A percentile compares a stretch with the other conserved stretches of the same genome.
Evolutionary conservation across 371 early-diverging fungal species (phyloP).

Genomic region (Enterocytospora artemiae): DNA sequence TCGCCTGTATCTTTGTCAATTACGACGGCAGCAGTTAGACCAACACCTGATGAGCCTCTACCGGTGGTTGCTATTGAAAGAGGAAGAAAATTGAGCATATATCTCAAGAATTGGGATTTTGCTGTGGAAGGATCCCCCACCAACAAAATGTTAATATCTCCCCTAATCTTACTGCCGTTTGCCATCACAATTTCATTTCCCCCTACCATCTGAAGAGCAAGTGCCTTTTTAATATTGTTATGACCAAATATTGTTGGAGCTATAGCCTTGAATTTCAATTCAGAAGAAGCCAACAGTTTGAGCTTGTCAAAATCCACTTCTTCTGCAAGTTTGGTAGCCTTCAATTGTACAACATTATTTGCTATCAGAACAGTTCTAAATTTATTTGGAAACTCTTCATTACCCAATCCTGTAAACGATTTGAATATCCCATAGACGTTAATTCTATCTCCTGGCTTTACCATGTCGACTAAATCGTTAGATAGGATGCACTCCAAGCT

Average conservation of each 20-base stretch:
- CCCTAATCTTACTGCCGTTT: constrained; percentile 84
- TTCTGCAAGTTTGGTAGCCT: neutral
- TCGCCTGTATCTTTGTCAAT: constrained; percentile 73
- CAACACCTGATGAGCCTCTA: constrained; percentile 86
- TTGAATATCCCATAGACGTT: constrained; percentile 84
- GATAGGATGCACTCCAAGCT: constrained; percentile 86
- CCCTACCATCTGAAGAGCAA: constrained; percentile 78
- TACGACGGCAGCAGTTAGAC: constrained; percentile 85
- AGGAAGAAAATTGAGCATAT: constrained; percentile 74
- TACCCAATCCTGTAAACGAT: constrained; percentile 62
- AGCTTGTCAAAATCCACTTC: constrained; percentile 66
- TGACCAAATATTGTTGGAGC: constrained; percentile 95
- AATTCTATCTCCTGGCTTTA: constrained; percentile 96
- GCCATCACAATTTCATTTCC: constrained; percentile 81
- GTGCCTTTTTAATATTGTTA: constrained; percentile 82
- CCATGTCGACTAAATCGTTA: constrained; percentile 83
- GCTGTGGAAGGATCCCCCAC: constrained; percentile 93
- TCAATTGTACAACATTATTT: constrained; percentile 71
- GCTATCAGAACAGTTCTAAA: constrained; percentile 74
- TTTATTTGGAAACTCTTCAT: constrained; percentile 31
- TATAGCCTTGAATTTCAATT: constrained; percentile 69
- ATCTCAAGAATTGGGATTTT: constrained; percentile 77
- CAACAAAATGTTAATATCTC: constrained; percentile 85
- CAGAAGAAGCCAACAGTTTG: constrained; percentile 63
- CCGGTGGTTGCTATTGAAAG: constrained; percentile 84